A percentile compares a stretch with the other conserved stretches of the same genome.
phyloP scores from a whole-genome alignment of 805 yeast species.

The Wickerhamiella sorbophila region DNA sequence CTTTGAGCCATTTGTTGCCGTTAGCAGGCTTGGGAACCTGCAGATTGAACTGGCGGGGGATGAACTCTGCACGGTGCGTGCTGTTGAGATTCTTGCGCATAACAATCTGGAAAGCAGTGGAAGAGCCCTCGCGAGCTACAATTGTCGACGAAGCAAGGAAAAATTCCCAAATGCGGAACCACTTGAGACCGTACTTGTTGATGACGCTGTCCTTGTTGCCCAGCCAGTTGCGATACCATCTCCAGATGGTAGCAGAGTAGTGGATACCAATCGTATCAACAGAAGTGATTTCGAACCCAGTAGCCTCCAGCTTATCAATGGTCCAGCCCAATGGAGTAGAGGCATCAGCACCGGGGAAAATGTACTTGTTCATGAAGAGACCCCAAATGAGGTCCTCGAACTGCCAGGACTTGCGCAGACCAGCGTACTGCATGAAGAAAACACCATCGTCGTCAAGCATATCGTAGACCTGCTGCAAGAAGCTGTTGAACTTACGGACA shows the following conservation, averaged over 20 bases:
- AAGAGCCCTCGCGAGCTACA: constrained; percentile 84
- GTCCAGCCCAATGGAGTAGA: constrained; percentile 86
- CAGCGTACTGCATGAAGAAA: constrained; percentile 78
- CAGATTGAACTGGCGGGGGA: constrained; percentile 66
- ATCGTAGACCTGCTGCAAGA: constrained; percentile 67
- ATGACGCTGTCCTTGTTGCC: constrained; percentile 63
- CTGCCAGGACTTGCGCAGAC: constrained; percentile 85
- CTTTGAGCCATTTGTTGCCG: constrained; percentile 23
- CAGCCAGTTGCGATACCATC: constrained; percentile 92
- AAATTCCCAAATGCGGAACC: constrained; percentile 91
- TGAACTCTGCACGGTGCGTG: constrained; percentile 67
- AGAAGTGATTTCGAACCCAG: constrained; percentile 74
- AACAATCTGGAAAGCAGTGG: constrained; percentile 81
- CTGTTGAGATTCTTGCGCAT: constrained; percentile 81
- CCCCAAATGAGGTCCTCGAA: constrained; percentile 93
- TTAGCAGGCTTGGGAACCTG: constrained; percentile 27
- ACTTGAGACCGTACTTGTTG: constrained; percentile 70
- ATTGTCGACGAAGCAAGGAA: constrained; percentile 73
- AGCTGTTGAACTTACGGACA: constrained; percentile 62
- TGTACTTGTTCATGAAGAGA: constrained; percentile 86
- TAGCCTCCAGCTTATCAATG: constrained; percentile 57
- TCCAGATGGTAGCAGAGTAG: constrained; percentile 81
- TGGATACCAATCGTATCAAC: constrained; percentile 86
- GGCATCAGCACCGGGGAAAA: constrained; percentile 96
- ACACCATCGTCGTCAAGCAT: constrained; percentile 86